These are phyloP conservation scores for Umbellularia californica DNA, from an alignment of 164 flowering plant genomes.

Conservation along the genomic window DNA sequence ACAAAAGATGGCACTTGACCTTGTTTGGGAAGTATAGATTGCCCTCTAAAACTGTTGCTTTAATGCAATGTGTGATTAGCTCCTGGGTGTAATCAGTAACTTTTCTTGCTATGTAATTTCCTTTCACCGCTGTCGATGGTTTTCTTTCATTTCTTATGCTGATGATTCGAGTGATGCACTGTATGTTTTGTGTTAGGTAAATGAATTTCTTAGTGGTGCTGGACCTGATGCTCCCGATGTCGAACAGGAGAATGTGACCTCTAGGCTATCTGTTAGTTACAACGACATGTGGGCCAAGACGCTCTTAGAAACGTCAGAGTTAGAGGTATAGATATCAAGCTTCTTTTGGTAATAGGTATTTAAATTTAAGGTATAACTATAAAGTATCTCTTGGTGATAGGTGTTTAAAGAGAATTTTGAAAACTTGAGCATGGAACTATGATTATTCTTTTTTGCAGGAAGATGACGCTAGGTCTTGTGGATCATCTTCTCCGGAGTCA, in stretches of 20 bases:
- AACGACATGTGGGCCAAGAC: conserved; percentile 99
- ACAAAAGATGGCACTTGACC: neutral
- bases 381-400: too few relatives aligned
- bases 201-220: conserved; percentile 93
- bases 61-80: too few relatives aligned
- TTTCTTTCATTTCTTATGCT: too few relatives aligned
- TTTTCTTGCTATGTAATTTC: too few relatives aligned
- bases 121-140: too few relatives aligned
- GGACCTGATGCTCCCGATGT: conserved; percentile 99
- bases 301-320: conserved; percentile 73
- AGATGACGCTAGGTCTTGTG: conserved; percentile 85
- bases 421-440: neutral
- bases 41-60: neutral
- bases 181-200: conserved; percentile 45
- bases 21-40: neutral
- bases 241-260: conserved; percentile 71
- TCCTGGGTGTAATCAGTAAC: too few relatives aligned
- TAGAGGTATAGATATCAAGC: conserved; percentile 44
- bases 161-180: too few relatives aligned
- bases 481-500: conserved; percentile 90
- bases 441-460: conserved; percentile 43
- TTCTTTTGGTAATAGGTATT: neutral
- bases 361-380: conserved; percentile 52
- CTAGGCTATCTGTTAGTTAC: conserved; percentile 88
- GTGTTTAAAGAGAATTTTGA: neutral